Base-by-base conservation (phyloP, 1,284 basidiomycete species). In the Marasmius oreades region DNA sequence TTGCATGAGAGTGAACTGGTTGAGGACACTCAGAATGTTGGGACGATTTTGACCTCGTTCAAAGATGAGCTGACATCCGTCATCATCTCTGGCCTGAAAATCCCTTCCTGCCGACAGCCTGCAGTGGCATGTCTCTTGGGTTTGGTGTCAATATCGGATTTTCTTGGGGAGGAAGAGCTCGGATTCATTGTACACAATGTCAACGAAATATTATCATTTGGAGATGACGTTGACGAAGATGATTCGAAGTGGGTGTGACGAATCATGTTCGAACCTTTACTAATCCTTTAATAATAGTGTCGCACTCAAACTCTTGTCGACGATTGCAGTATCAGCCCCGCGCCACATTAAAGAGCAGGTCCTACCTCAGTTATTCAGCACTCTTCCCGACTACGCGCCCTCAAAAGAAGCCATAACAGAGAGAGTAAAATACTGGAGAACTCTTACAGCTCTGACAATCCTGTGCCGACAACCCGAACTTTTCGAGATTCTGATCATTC, bases 401-500 rank as follows among this genome's bases (percentile, higher is more conserved):
- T 47, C 72, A 0, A 73, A 80, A 10, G 77, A 82, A 7, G 85
- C 82, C n/a, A 71, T 75, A 2, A 61, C 67, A 0, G 81, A 83
- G 31, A 83, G 90, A 33, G 74, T 79, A 14, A 78, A 78, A 51
- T 90, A 85, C 66, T 88, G 91, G 73, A 79, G 80, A 18, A 83
- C 84, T 14, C 82, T 99, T 31, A 76, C 80, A 1, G 84, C 88
- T 3, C 79, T 99, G 24, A 80, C 85, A 39, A 81, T 78, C 11
- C 80, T 99, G 12, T 96, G 93, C 67, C 70, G 82, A 2, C 83
- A 88, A 46, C 79, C 90, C 0, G 79, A 85, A 22, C 78, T 98
- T 24, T 98, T 97, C 70, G 92, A 94, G 67, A 87, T 80, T 5
- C 80, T 98, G 28, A 84, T 93, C 39, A 81, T 93, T 46, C 85